phyloP scores from a whole-genome alignment of 805 yeast species.

The Candida succiphila region DNA sequence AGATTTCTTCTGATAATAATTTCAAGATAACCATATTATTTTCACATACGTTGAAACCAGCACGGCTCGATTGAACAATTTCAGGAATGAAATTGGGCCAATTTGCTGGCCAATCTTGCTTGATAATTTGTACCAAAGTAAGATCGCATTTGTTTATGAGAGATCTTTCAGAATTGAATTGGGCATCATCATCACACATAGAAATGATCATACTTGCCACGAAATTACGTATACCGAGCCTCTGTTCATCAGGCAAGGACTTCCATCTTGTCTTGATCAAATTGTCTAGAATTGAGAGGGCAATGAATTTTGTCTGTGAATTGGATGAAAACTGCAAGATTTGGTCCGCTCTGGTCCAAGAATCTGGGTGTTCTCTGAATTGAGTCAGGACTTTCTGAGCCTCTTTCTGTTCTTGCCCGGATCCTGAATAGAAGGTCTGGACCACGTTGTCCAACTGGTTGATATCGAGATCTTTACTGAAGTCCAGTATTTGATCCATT shows the following conservation, averaged over 20 bases:
- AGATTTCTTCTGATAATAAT: constrained; percentile 88
- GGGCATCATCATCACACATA: constrained; percentile 74
- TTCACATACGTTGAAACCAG: constrained; percentile 90
- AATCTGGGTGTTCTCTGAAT: constrained; percentile 90
- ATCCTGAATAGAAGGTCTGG: constrained; percentile 71
- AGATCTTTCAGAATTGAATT: constrained; percentile 65
- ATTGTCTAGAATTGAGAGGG: constrained; percentile 80
- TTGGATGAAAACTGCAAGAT: constrained; percentile 71
- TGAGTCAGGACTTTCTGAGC: constrained; percentile 66
- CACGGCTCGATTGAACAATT: constrained; percentile 72
- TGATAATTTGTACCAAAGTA: constrained; percentile 86
- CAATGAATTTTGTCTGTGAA: constrained; percentile 87
- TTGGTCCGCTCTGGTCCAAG: constrained; percentile 92
- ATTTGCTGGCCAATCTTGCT: constrained; percentile 98
- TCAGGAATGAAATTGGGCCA: constrained; percentile 98
- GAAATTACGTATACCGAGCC: constrained; percentile 88
- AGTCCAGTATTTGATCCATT: constrained; percentile 88
- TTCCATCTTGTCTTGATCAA: constrained; percentile 92
- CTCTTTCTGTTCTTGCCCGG: constrained; percentile 60
- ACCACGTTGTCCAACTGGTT: constrained; percentile 74
- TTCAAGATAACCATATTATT: constrained; percentile 92
- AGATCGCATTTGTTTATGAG: constrained; percentile 88
- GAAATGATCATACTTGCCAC: constrained; percentile 89
- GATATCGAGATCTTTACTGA: constrained; percentile 75
- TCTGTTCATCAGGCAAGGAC: constrained; percentile 77